phyloP scores from a whole-genome alignment of 2,329 filamentous ascomycete species.

The Nannizziopsis arthrosporioides region DNA sequence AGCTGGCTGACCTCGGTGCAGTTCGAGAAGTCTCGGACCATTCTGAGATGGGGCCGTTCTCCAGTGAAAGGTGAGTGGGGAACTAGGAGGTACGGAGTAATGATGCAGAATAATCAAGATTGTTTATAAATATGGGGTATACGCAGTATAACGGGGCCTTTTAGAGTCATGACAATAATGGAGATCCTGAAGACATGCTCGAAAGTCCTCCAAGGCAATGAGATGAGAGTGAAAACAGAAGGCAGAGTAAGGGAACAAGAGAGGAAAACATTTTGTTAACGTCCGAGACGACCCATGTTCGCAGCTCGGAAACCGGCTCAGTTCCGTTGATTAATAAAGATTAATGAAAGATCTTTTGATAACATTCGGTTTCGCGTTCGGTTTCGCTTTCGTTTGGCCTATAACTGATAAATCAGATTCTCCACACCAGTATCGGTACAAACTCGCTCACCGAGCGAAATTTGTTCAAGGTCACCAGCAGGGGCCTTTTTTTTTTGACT shows the following conservation, averaged over 20 bases:
- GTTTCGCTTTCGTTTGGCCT: neutral
- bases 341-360: neutral
- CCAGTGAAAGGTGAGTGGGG: neutral
- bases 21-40: conserved; percentile 6
- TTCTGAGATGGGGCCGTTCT: neutral
- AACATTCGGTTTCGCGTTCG: conserved; percentile 1
- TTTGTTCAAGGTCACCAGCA: no score
- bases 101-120: no score
- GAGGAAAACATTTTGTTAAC: neutral
- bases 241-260: neutral
- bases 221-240: neutral
- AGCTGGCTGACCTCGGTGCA: conserved; percentile 11
- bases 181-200: no score
- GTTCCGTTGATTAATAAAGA: no score
- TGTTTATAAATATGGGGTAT: no score
- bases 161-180: no score
- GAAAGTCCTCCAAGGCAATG: neutral
- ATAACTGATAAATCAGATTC: no score
- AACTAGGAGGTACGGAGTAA: no score
- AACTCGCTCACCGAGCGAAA: no score
- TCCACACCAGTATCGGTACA: no score
- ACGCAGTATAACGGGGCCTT: no score
- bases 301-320: neutral
- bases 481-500: no score
- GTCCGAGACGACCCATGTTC: neutral